Conservation (phyloP, 371 early-diverging fungal species). For the Cokeromyces recurvatus region DNA sequence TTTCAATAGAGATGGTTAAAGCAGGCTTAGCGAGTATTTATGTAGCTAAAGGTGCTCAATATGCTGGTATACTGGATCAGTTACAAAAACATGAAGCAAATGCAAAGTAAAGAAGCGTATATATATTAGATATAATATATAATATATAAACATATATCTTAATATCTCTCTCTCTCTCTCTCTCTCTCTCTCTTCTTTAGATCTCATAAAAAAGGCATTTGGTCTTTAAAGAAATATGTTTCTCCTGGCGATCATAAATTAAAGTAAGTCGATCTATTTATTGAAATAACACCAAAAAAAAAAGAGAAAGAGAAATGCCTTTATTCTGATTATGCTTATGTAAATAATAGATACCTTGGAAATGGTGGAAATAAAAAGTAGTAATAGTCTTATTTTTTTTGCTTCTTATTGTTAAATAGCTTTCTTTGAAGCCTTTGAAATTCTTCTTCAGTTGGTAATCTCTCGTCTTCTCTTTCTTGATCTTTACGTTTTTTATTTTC, state of each 20-base stretch:
- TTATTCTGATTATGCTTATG: too few species aligned
- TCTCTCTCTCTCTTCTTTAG: too few species aligned
- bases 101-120: conserved; percentile 53
- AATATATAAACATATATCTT: too few species aligned
- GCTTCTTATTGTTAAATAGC: conserved; percentile 37
- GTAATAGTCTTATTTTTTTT: conserved; percentile 8
- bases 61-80: conserved; percentile 46
- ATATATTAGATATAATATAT: neutral
- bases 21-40: conserved; percentile 69
- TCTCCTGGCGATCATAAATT: conserved; percentile 42
- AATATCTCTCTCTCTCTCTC: too few species aligned
- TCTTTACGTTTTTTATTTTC: conserved; percentile 7
- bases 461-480: neutral
- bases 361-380: too few species aligned
- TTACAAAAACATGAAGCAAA: conserved; percentile 47
- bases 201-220: conserved; percentile 28
- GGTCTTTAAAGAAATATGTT: conserved; percentile 33
- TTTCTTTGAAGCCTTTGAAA: conserved; percentile 53
- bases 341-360: too few species aligned
- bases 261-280: too few species aligned
- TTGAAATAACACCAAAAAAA: too few species aligned
- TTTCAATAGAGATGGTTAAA: conserved; percentile 66
- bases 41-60: conserved; percentile 62
- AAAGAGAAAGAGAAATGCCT: too few species aligned
- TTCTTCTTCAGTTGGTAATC: conserved; percentile 61